A percentile compares a stretch with the other conserved stretches of the same genome.
phyloP scores from a whole-genome alignment of 2,329 filamentous ascomycete species.

The Apiospora saccharicola region DNA sequence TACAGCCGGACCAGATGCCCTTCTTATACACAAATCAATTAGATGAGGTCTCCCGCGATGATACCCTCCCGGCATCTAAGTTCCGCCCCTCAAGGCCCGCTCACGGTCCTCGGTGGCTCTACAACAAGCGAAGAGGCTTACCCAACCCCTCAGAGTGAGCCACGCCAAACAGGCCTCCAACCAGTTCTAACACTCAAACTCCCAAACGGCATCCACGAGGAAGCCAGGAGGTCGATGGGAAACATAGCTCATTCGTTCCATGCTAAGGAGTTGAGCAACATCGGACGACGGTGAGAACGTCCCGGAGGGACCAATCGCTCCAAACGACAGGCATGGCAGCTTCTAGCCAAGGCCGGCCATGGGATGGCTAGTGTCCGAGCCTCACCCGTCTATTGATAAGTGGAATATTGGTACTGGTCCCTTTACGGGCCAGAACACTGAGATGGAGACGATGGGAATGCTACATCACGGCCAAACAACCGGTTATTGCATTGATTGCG shows the following conservation, averaged over 20 bases:
- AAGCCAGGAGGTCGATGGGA: neutral
- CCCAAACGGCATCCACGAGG: neutral
- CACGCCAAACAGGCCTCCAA: conserved; percentile 3
- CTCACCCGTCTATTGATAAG: neutral
- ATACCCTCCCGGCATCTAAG: conserved; percentile 18
- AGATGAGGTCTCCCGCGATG: conserved; percentile 26
- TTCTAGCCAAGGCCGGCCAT: neutral
- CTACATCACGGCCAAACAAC: neutral
- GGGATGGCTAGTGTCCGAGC: conserved; percentile 8
- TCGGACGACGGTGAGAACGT: conserved; percentile 9
- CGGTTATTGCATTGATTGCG: conserved; percentile 8
- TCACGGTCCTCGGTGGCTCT: conserved; percentile 22
- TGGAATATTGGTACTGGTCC: too few relatives aligned
- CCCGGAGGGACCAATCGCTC: neutral
- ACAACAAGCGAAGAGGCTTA: neutral
- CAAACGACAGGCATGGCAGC: neutral
- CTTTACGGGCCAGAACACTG: neutral
- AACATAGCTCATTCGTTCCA: neutral
- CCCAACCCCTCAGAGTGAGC: neutral
- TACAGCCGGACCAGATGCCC: conserved; percentile 23
- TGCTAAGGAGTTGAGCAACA: neutral
- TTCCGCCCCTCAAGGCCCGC: neutral
- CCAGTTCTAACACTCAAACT: neutral
- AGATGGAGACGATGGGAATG: neutral
- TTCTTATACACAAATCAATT: conserved; percentile 35